These are phyloP conservation scores for Alternaria viburni DNA, from an alignment of 2,329 filamentous ascomycete species.

Conservation along the genomic window DNA sequence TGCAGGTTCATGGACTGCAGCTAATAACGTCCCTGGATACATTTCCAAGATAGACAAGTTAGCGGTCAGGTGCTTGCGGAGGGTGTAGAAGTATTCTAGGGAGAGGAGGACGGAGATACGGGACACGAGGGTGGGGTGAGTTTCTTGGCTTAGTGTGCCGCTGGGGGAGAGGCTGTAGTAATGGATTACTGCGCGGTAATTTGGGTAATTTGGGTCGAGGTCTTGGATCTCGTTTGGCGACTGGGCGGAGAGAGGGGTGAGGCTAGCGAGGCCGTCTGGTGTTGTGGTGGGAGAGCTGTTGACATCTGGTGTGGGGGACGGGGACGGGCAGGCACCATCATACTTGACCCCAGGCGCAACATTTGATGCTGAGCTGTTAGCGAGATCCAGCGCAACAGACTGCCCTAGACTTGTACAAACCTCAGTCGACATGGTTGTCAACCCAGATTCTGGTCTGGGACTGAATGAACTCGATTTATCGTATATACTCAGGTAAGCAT, in stretches of 20 bases:
- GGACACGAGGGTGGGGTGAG: not conserved
- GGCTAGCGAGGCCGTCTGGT: not conserved
- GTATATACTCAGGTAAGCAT: not conserved
- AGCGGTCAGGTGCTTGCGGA: not conserved
- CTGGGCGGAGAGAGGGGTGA: not conserved
- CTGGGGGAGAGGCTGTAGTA: not conserved
- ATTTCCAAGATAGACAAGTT: not conserved
- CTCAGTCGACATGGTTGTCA: not conserved
- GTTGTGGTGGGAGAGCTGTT: too few relatives aligned
- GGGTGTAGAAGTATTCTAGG: not conserved
- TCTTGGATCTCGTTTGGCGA: not conserved
- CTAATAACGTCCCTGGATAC: too few relatives aligned
- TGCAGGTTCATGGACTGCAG: too few relatives aligned
- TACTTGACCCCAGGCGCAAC: too few relatives aligned
- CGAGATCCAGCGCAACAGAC: too few relatives aligned
- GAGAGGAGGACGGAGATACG: not conserved
- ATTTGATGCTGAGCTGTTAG: too few relatives aligned
- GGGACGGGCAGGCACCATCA: too few relatives aligned
- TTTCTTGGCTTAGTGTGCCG: not conserved
- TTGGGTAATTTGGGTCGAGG: not conserved
- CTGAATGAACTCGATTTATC: not conserved
- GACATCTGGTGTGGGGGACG: not conserved
- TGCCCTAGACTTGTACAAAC: rapidly evolving
- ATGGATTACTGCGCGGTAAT: not conserved
- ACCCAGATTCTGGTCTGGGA: not conserved